A percentile compares a stretch with the other conserved stretches of the same genome.
phyloP scores from a whole-genome alignment of 768 basidiomycete species.

The Mycena galericulata region DNA sequence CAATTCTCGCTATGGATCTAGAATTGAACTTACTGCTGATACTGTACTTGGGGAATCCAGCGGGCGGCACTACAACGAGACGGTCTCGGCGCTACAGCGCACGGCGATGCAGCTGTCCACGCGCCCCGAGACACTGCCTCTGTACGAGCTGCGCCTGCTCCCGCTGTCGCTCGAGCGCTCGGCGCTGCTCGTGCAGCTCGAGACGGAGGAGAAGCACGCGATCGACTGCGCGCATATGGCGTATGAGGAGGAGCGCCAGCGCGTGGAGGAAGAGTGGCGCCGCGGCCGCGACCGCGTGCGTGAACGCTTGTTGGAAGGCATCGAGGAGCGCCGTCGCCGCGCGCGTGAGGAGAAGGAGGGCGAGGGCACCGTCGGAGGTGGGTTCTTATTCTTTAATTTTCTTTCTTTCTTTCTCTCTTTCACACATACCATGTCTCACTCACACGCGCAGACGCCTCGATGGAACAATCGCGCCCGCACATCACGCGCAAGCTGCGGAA shows the following conservation, averaged over 20 bases:
- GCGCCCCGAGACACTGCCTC: conserved; percentile 71
- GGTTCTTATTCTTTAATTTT: conserved; percentile 38
- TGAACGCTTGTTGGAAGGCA: conserved; percentile 84
- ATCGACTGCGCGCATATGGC: conserved; percentile 75
- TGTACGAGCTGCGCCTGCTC: conserved; percentile 79
- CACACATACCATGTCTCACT: not conserved
- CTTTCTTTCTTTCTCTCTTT: conserved; percentile 17
- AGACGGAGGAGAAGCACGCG: conserved; percentile 76
- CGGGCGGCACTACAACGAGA: conserved; percentile 72
- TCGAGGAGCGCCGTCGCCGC: conserved; percentile 82
- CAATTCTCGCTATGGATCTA: not conserved
- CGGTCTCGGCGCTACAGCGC: conserved; percentile 68
- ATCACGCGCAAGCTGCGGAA: conserved; percentile 89
- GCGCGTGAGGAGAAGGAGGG: conserved; percentile 92
- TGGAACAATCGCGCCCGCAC: conserved; percentile 85
- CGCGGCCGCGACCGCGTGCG: conserved; percentile 80
- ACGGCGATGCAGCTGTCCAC: conserved; percentile 73
- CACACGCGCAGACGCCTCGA: conserved; percentile 66
- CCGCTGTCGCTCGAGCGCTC: conserved; percentile 83
- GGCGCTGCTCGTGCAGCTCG: conserved; percentile 74
- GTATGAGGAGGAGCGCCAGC: conserved; percentile 81
- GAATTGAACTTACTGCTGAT: no score
- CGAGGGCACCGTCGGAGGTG: conserved; percentile 81
- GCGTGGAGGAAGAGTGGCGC: conserved; percentile 87
- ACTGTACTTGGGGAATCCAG: conserved; percentile 46